These are phyloP conservation scores for Flaveria brownii DNA, from an alignment of 129 eudicot genomes.

Conservation along the genomic window DNA sequence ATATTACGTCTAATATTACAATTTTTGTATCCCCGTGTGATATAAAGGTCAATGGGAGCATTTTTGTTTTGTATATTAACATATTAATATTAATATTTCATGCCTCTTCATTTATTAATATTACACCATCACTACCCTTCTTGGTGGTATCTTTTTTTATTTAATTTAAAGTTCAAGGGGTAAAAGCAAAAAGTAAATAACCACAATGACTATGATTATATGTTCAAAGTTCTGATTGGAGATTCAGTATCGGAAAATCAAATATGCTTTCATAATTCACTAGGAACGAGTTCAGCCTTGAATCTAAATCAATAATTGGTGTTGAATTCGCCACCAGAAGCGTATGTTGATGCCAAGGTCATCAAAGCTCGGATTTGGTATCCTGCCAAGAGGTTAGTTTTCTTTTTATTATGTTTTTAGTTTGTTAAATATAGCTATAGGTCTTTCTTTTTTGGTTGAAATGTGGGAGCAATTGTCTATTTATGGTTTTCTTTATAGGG, in stretches of 20 bases:
- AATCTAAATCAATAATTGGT: conserved; percentile 59
- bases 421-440: not conserved
- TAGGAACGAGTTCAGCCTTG: conserved; percentile 55
- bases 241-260: conserved; percentile 60
- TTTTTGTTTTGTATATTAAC: not conserved
- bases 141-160: not conserved
- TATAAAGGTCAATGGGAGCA: conserved; percentile 8
- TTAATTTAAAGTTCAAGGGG: not conserved
- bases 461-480: not conserved
- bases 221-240: conserved; percentile 54
- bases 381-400: conserved; percentile 55
- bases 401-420: not conserved
- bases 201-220: conserved; percentile 51
- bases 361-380: conserved; percentile 68
- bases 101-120: not conserved
- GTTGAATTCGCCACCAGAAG: conserved; percentile 68
- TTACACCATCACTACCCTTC: not conserved
- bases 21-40: not conserved
- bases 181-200: not conserved
- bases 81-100: not conserved
- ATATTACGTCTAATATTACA: not conserved
- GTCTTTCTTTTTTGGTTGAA: not conserved
- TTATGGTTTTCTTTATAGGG: conserved; percentile 2
- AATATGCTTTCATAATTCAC: conserved; percentile 57
- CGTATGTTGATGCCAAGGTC: conserved; percentile 50